Evolutionary conservation across 2,329 filamentous ascomycete genomes (phyloP).

Genomic region (Clonostachys chloroleuca): DNA sequence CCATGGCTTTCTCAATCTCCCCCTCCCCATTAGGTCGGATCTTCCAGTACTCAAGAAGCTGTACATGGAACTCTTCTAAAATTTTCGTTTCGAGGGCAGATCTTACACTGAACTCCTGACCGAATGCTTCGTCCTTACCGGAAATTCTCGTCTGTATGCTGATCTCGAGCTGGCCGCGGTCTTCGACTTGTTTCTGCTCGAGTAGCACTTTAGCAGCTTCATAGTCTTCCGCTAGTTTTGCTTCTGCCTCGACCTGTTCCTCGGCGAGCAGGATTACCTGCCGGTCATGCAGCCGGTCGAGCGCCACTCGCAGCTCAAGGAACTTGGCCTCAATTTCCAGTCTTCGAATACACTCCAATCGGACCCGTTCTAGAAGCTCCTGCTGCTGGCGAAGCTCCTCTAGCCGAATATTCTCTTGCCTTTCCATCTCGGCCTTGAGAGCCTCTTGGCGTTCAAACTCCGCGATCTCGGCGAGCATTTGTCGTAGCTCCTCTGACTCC

Average conservation of each 20-base stretch:
- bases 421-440: slow-evolving; percentile 29
- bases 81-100: slow-evolving; percentile 32
- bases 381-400: slow-evolving; percentile 28
- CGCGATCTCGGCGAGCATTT: slow-evolving; percentile 38
- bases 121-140: slow-evolving; percentile 24
- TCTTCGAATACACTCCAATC: slow-evolving; percentile 33
- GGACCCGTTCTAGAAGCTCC: slow-evolving; percentile 29
- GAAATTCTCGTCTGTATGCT: slow-evolving; percentile 18
- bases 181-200: slow-evolving; percentile 20
- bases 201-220: slow-evolving; percentile 19
- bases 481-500: slow-evolving; percentile 25
- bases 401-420: slow-evolving; percentile 27
- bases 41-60: slow-evolving; percentile 31
- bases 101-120: slow-evolving; percentile 33
- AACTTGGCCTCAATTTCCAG: slow-evolving; percentile 31
- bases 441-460: slow-evolving; percentile 43
- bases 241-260: slow-evolving; percentile 28
- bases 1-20: slow-evolving; percentile 23
- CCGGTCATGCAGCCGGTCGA: slow-evolving; percentile 33
- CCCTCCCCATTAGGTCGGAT: slow-evolving; percentile 22
- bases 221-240: slow-evolving; percentile 13
- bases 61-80: slow-evolving; percentile 35
- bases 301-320: slow-evolving; percentile 20
- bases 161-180: slow-evolving; percentile 19
- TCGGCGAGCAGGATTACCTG: slow-evolving; percentile 31